These are phyloP conservation scores for Malania oleifera DNA, from an alignment of 164 flowering plant species.

Conservation along the genomic window DNA sequence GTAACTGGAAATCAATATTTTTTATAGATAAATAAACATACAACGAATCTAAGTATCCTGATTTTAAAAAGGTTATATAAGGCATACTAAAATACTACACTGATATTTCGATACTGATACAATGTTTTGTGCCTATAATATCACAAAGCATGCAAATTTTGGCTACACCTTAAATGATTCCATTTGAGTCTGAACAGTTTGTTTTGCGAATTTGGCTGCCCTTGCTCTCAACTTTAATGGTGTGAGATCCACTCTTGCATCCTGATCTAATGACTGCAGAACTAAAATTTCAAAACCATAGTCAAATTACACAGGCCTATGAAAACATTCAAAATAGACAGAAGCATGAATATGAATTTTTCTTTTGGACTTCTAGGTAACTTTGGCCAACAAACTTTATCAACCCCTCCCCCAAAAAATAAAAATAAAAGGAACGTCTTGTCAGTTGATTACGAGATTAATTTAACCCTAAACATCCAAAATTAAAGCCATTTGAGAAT, in stretches of 20 bases:
- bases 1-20: neutral
- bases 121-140: neutral
- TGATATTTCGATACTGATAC: neutral
- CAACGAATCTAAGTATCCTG: neutral
- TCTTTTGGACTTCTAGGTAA: too few relatives aligned
- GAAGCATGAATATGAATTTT: too few relatives aligned
- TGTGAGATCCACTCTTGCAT: constrained; percentile 81
- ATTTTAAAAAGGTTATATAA: neutral
- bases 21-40: neutral
- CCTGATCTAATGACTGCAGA: constrained; percentile 85
- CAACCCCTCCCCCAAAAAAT: too few relatives aligned
- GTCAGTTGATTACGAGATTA: too few relatives aligned
- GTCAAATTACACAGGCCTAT: constrained; percentile 6
- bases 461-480: too few relatives aligned
- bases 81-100: neutral
- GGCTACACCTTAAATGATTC: constrained; percentile 76
- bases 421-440: too few relatives aligned
- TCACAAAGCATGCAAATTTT: constrained; percentile 7
- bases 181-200: constrained; percentile 84
- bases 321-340: too few relatives aligned
- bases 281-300: constrained; percentile 42
- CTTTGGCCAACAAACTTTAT: too few relatives aligned
- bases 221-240: constrained; percentile 83
- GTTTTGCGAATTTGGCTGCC: constrained; percentile 93
- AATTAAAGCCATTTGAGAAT: too few relatives aligned